phyloP scores from a whole-genome alignment of 306 rosid species.

The Sphenostylis stenocarpa region DNA sequence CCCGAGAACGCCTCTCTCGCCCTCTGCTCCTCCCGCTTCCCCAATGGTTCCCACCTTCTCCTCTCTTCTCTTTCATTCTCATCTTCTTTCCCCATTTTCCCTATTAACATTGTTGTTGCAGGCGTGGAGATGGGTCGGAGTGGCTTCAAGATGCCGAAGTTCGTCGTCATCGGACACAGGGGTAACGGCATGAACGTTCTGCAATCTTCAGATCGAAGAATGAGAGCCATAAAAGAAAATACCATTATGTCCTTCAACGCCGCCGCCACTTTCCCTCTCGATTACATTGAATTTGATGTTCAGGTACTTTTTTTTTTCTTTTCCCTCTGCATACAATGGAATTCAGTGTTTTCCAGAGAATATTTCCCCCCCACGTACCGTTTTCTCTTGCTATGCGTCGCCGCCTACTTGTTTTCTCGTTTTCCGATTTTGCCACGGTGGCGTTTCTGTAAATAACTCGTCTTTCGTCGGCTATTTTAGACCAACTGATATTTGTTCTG shows the following conservation, averaged over 20 bases:
- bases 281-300: conserved; percentile 82
- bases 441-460: background rate
- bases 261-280: conserved; percentile 55
- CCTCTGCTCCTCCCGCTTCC: conserved; percentile 30
- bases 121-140: conserved; percentile 25
- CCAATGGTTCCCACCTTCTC: background rate
- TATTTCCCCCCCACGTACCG: background rate
- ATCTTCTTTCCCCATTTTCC: background rate
- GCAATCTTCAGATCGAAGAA: conserved; percentile 60
- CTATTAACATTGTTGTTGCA: background rate
- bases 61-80: no score
- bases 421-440: background rate
- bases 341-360: no score
- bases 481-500: background rate
- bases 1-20: conserved; percentile 39
- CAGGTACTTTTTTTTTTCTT: conserved; percentile 47
- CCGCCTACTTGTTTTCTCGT: background rate
- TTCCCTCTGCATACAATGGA: no score
- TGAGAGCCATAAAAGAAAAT: conserved; percentile 69
- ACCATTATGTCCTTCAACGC: conserved; percentile 67
- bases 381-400: background rate
- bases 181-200: conserved; percentile 79
- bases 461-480: background rate
- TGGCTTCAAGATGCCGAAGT: conserved; percentile 38
- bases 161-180: conserved; percentile 76